Conservation (phyloP, 345 rosid species). For the Citrus hindsii region DNA sequence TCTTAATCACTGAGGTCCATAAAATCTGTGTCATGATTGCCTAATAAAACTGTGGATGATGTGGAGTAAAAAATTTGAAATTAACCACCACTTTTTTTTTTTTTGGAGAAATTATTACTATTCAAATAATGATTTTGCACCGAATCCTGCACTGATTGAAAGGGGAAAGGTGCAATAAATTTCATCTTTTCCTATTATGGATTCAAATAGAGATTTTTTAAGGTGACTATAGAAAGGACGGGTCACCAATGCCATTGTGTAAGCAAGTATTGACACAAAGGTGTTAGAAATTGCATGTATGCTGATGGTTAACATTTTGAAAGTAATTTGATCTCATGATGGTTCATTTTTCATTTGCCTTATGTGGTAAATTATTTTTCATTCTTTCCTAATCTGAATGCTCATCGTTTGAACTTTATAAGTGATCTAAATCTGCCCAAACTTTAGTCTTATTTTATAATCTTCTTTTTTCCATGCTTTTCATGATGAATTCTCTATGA, state of each 20-base stretch:
- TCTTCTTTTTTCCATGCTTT: background rate
- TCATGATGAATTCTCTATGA: slow-evolving; percentile 18
- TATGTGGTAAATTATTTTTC: background rate
- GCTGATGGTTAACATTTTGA: background rate
- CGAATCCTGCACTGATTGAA: background rate
- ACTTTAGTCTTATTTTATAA: background rate
- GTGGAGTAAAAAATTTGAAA: background rate
- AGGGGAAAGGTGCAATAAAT: background rate
- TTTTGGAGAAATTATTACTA: background rate
- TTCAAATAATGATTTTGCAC: background rate
- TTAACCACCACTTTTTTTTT: too few species aligned
- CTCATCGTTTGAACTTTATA: background rate
- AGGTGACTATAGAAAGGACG: background rate
- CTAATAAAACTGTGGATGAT: background rate
- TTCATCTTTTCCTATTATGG: background rate
- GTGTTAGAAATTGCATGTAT: background rate
- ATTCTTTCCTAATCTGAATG: background rate
- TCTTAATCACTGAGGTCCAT: background rate
- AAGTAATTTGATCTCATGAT: background rate
- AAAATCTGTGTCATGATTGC: background rate
- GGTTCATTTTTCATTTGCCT: background rate
- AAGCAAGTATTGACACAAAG: background rate
- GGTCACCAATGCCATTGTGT: background rate
- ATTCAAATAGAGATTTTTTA: background rate
- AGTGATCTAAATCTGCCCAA: background rate